Percentiles rank a stretch among this genome's conserved stretches.
phyloP scores from a whole-genome alignment of 2,329 filamentous ascomycete genomes.

The Alternaria tenuissima region DNA sequence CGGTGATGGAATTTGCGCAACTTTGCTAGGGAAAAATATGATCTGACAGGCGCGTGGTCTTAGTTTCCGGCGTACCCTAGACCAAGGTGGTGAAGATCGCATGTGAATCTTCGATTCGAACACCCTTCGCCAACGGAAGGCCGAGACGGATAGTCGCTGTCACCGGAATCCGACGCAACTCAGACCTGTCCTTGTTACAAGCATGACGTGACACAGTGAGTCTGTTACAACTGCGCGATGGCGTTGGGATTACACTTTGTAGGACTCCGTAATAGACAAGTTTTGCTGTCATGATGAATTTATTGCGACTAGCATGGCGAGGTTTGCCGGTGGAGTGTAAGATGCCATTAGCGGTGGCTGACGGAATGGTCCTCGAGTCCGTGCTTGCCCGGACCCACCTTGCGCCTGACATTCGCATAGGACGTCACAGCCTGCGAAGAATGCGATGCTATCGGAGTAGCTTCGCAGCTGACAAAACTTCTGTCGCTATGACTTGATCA shows the following conservation, averaged over 20 bases:
- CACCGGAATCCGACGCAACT: constrained; percentile 20
- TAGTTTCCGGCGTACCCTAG: constrained; percentile 7
- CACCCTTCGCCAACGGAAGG: constrained; percentile 3
- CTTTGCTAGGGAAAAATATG: background rate
- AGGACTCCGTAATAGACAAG: background rate
- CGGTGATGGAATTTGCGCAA: constrained; percentile 2
- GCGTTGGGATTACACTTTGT: background rate
- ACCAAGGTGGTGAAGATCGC: constrained; percentile 2
- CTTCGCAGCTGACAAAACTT: constrained; percentile 39
- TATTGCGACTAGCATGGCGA: constrained; percentile 2
- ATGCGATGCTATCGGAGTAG: constrained; percentile 34
- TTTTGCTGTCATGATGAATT: background rate
- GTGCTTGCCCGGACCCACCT: constrained; percentile 17
- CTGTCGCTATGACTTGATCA: constrained; percentile 28
- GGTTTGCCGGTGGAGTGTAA: constrained; percentile 9
- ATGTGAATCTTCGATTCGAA: constrained; percentile 11
- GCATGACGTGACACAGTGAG: constrained; percentile 15
- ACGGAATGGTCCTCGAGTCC: constrained; percentile 9
- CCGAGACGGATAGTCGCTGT: constrained; percentile 25
- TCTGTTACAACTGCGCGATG: constrained; percentile 7
- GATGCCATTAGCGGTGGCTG: constrained; percentile 18
- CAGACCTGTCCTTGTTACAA: constrained; percentile 12
- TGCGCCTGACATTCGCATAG: constrained; percentile 15
- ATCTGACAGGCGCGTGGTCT: constrained; percentile 5
- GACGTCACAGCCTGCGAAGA: constrained; percentile 24